Evolutionary conservation across 495 filamentous ascomycete species (phyloP), one percentile per base, ranked within the genome.

Genomic region (Friedmanniomyces endolithicus): DNA sequence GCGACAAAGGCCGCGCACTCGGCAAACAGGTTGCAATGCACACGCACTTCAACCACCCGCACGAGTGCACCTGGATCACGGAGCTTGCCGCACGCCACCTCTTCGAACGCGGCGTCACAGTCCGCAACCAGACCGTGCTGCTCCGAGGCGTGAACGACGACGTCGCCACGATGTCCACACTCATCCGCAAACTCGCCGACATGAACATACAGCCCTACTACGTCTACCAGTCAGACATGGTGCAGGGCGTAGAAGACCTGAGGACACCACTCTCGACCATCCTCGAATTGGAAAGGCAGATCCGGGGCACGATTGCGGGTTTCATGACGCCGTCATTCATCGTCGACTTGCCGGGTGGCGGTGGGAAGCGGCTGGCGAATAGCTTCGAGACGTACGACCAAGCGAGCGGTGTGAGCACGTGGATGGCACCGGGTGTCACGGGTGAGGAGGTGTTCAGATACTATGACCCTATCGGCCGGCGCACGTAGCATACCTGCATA

Each of bases 41-140:
- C 57, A 83, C 79, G 0, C 79, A 83, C 62, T 79, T 83, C 67
- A 81, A 83, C 56, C 76, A 80, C 52, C 72, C 75, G 12, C 69
- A 70, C 48, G 79, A 83, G 63, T 75, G 81, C 41, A 75, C 74
- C 22, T 83, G 79, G 79, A 65, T 81, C n/a, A 77, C 70, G 3
- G 63, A 67, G 44, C 60, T 66, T 48, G 79, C 79, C 6, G 71
- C 71, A 20, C 73, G 71, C 48, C 68, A 66, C 58, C 61, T 82
- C 48, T 73, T 70, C 50, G 65, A 70, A 56, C 65, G 68, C 11
- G 77, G 77, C 19, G 68, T 83, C 23, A 73, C 68, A 9, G 66
- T 68, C 16, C 64, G 66, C 17, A 68, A 68, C 52, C 66, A 68
- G 52, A 55, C 60, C 19, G 79, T 82, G 4, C 52, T 83, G 52